These are phyloP conservation scores for Carex cristatella DNA, from an alignment of 176 grass and related monocot genomes.

Conservation along the genomic window DNA sequence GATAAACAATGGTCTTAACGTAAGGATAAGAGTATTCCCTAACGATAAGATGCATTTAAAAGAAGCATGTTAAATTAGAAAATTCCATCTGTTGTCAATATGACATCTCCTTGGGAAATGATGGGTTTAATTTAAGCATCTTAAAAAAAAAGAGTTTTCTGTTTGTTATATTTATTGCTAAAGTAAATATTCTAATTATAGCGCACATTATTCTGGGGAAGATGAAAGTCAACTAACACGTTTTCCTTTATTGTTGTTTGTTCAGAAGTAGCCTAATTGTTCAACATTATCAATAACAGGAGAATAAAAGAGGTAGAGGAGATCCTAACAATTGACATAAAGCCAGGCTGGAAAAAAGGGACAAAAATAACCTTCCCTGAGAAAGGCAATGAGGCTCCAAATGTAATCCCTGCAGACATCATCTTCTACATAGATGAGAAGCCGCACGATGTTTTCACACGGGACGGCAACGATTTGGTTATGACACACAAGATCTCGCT, in stretches of 20 bases:
- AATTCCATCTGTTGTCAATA: background rate
- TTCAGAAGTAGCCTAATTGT: constrained; percentile 6
- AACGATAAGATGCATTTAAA: background rate
- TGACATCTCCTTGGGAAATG: background rate
- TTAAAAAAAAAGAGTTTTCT: background rate
- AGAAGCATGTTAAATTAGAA: background rate
- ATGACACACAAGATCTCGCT: constrained; percentile 71
- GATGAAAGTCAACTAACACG: background rate
- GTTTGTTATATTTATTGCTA: background rate
- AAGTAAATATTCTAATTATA: background rate
- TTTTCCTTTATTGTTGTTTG: background rate
- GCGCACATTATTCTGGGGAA: background rate
- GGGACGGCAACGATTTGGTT: constrained; percentile 80
- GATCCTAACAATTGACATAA: constrained; percentile 66
- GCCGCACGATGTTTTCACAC: constrained; percentile 62
- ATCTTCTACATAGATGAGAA: constrained; percentile 89
- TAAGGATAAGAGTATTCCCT: background rate
- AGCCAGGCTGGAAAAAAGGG: constrained; percentile 85
- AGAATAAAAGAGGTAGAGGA: constrained; percentile 54
- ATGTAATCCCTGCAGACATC: constrained; percentile 69
- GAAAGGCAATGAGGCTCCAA: constrained; percentile 67
- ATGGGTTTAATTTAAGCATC: background rate
- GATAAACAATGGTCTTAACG: background rate
- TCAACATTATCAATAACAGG: constrained; percentile 35
- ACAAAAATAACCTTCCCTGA: constrained; percentile 75